Conservation (phyloP, 2,329 filamentous ascomycete species). For the Colletotrichum tanaceti region DNA sequence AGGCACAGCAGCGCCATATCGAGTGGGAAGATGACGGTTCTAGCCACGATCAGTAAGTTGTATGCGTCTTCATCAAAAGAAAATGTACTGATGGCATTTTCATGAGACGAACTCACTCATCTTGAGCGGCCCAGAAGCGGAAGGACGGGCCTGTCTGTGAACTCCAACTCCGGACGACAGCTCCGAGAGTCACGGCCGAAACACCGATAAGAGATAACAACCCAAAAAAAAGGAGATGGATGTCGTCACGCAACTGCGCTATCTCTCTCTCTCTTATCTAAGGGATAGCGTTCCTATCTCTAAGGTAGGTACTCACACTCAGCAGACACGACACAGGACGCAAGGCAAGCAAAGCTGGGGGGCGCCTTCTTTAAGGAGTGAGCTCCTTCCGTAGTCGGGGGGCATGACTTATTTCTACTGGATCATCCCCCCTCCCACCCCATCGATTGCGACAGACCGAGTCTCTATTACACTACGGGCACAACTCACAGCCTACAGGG, state of each 20-base stretch:
- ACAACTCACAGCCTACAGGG: conserved; percentile 26
- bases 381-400: conserved; percentile 31
- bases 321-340: neutral
- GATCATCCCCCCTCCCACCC: neutral
- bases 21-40: neutral
- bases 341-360: neutral
- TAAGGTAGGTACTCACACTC: neutral
- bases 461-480: conserved; percentile 16
- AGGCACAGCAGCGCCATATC: conserved; percentile 23
- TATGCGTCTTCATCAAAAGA: neutral
- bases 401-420: conserved; percentile 39
- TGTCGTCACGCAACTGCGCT: neutral
- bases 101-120: conserved; percentile 40
- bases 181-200: conserved; percentile 31
- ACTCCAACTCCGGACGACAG: conserved; percentile 29
- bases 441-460: conserved; percentile 30
- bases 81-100: neutral
- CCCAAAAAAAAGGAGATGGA: neutral
- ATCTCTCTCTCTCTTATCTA: conserved; percentile 13
- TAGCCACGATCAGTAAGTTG: conserved; percentile 14
- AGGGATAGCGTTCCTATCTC: neutral
- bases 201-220: conserved; percentile 27
- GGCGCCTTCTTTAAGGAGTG: conserved; percentile 10
- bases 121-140: conserved; percentile 5
- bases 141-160: conserved; percentile 11